Percentiles rank a stretch among this genome's conserved stretches.
Conservation (phyloP, 805 yeast species). For the Teunomyces cretensis region DNA sequence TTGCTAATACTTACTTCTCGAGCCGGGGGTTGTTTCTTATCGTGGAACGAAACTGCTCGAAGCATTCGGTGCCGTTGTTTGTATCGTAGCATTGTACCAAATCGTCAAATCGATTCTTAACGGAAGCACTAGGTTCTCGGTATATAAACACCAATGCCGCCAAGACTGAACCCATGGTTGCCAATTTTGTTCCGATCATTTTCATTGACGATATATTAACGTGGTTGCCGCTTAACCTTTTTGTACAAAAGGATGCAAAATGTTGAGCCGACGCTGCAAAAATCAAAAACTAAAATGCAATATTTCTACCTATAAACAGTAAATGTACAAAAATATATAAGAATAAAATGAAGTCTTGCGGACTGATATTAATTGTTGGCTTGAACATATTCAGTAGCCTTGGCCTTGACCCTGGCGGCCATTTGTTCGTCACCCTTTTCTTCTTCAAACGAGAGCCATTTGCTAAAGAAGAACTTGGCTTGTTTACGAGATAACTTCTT, state of each 20-base stretch:
- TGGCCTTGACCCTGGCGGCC: constrained; percentile 82
- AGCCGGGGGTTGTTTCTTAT: background rate
- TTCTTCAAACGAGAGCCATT: constrained; percentile 85
- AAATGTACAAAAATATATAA: constrained; percentile 1
- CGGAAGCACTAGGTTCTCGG: background rate
- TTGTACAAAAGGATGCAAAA: background rate
- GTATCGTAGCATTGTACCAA: background rate
- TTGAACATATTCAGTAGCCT: constrained; percentile 77
- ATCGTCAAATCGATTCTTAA: background rate
- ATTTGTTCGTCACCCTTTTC: constrained; percentile 64
- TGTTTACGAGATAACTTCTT: constrained; percentile 78
- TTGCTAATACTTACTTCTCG: background rate
- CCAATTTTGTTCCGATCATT: background rate
- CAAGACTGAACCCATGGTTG: background rate
- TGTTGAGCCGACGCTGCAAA: background rate
- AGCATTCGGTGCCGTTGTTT: background rate
- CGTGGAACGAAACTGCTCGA: background rate
- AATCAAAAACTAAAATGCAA: background rate
- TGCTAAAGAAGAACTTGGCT: constrained; percentile 91
- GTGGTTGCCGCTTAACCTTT: background rate
- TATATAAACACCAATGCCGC: background rate
- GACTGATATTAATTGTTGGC: constrained; percentile 9
- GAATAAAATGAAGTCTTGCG: background rate
- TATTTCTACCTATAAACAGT: background rate
- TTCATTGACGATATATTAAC: background rate